These are phyloP conservation scores for Trichoderma sp. DNA, from an alignment of 2,329 filamentous ascomycete species.

Conservation along the genomic window DNA sequence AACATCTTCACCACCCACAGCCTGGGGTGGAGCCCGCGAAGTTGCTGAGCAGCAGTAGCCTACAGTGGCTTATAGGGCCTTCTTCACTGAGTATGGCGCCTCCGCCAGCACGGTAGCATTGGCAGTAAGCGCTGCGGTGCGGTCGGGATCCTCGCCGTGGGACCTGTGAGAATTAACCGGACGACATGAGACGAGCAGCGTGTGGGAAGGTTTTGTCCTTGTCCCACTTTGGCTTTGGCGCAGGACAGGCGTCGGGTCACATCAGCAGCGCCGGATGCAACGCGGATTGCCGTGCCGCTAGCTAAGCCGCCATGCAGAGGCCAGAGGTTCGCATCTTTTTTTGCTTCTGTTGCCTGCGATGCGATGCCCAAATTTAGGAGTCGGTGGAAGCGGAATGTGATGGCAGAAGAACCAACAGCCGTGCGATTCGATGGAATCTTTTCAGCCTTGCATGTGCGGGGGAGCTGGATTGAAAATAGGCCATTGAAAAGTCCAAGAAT, in stretches of 20 bases:
- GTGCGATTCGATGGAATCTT: neutral
- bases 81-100: neutral
- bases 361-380: neutral
- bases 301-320: slow-evolving; percentile 2
- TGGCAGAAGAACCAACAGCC: neutral
- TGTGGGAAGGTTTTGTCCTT: neutral
- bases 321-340: neutral
- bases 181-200: neutral
- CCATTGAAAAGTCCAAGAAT: neutral
- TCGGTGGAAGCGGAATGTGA: neutral
- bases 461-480: neutral
- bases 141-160: slow-evolving; percentile 2
- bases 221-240: neutral
- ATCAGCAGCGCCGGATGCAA: slow-evolving; percentile 23
- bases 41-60: slow-evolving; percentile 19
- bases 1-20: slow-evolving; percentile 14
- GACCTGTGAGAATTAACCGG: slow-evolving; percentile 17
- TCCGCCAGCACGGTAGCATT: neutral
- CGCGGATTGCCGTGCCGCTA: slow-evolving; percentile 6
- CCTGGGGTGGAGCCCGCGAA: neutral
- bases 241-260: slow-evolving; percentile 8
- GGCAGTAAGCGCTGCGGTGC: slow-evolving; percentile 13
- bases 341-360: neutral
- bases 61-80: neutral
- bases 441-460: neutral